Evolutionary conservation across 2,329 filamentous ascomycete species (phyloP).

Genomic region (Gnomoniopsis sp.): DNA sequence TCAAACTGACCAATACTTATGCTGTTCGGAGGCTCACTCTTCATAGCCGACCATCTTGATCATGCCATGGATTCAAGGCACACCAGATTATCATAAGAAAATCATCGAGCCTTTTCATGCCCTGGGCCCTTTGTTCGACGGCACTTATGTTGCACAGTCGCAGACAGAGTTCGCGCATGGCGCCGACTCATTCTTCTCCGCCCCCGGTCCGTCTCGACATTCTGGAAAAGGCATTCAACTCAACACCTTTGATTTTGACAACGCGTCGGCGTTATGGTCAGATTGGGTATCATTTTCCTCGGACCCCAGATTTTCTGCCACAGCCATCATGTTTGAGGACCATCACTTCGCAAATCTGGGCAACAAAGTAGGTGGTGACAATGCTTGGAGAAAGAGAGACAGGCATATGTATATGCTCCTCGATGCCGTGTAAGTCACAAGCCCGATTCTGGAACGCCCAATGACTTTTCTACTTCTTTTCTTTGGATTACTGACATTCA

Average conservation of each 20-base stretch:
- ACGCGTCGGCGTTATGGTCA: not conserved
- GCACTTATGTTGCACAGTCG: not conserved
- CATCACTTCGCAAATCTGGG: not conserved
- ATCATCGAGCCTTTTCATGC: not conserved
- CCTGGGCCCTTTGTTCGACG: not conserved
- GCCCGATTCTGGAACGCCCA: no score
- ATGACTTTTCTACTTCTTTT: not conserved
- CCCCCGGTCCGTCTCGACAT: not conserved
- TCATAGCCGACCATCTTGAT: not conserved
- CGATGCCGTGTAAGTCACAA: not conserved
- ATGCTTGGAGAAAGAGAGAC: not conserved
- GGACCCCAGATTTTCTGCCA: not conserved
- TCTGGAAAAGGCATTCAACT: not conserved
- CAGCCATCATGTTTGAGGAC: not conserved
- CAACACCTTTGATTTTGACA: not conserved
- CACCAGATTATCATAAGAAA: not conserved
- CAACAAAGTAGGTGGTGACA: conserved; percentile 1
- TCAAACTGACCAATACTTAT: not conserved
- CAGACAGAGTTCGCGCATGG: not conserved
- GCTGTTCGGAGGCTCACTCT: not conserved
- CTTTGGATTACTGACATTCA: not conserved
- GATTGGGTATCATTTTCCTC: not conserved
- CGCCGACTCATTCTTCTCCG: not conserved
- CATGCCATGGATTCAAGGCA: not conserved
- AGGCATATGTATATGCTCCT: conserved; percentile 3